These are phyloP conservation scores for Pterocarpus macrocarpus DNA, from an alignment of 306 rosid species.

Conservation along the genomic window DNA sequence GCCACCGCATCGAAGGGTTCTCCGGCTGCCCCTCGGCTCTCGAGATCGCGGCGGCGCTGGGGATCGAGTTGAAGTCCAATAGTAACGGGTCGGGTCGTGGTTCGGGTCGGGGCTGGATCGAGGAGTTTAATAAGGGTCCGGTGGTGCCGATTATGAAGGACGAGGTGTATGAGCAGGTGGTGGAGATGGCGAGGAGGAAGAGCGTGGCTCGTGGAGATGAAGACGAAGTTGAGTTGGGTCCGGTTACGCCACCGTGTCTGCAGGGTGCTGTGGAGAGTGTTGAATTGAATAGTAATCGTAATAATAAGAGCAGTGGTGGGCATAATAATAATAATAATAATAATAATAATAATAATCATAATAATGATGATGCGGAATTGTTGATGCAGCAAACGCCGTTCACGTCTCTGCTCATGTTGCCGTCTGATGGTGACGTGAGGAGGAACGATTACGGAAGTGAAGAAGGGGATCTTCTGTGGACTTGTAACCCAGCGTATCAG, in stretches of 20 bases:
- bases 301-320: background rate
- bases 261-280: background rate
- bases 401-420: conserved; percentile 45
- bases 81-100: background rate
- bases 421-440: conserved; percentile 9
- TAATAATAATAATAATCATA: background rate
- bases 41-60: conserved; percentile 45
- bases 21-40: conserved; percentile 55
- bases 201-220: background rate
- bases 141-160: background rate
- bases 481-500: conserved; percentile 37
- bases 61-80: conserved; percentile 31
- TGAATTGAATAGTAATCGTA: background rate
- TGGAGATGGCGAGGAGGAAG: conserved; percentile 46
- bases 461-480: conserved; percentile 51
- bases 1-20: conserved; percentile 41
- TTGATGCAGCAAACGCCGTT: conserved; percentile 54
- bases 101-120: background rate
- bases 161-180: conserved; percentile 51
- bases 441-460: conserved; percentile 36
- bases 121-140: conserved; percentile 3
- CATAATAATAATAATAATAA: background rate
- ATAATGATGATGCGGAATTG: conserved; percentile 37
- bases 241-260: conserved; percentile 1
- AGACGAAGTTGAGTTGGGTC: background rate